Evolutionary conservation across 768 basidiomycete genomes (phyloP).

Genomic region (Russula sp.): DNA sequence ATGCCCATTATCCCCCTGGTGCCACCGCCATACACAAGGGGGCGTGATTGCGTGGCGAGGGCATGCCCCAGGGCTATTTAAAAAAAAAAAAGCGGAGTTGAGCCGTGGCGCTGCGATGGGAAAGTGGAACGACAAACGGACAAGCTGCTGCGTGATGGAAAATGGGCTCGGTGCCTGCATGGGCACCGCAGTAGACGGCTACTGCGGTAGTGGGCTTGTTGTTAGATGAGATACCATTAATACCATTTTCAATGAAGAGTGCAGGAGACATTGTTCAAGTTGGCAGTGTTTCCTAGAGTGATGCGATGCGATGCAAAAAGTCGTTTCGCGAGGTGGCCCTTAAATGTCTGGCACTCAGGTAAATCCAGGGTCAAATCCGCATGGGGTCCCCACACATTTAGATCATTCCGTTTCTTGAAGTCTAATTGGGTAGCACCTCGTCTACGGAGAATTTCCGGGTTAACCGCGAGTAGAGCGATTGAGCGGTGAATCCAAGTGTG

Average conservation of each 20-base stretch:
- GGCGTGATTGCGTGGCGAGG: constrained; percentile 54
- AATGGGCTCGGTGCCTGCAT: constrained; percentile 56
- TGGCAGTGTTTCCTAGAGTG: too few relatives aligned
- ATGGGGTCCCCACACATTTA: not conserved
- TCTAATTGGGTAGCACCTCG: not conserved
- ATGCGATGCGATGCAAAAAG: not conserved
- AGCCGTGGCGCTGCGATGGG: not conserved
- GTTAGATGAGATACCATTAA: not conserved
- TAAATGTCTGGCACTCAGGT: not conserved
- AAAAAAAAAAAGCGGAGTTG: not conserved
- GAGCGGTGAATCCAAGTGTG: too few relatives aligned
- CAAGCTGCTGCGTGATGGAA: constrained; percentile 68
- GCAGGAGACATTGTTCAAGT: constrained; percentile 7
- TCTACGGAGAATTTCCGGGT: too few relatives aligned
- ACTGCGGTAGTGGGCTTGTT: constrained; percentile 39
- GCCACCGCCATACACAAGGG: constrained; percentile 87
- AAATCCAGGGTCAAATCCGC: not conserved
- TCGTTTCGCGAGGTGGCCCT: not conserved
- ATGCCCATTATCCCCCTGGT: constrained; percentile 82
- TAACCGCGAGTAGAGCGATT: too few relatives aligned
- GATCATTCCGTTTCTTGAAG: not conserved
- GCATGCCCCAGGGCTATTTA: constrained; percentile 67
- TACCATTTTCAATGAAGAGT: not conserved
- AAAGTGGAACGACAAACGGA: constrained; percentile 38
- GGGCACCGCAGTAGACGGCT: constrained; percentile 87